Percentiles rank a stretch among this genome's conserved stretches.
Conservation (phyloP, 2,329 filamentous ascomycete species). For the Pyrenochaeta sp. region DNA sequence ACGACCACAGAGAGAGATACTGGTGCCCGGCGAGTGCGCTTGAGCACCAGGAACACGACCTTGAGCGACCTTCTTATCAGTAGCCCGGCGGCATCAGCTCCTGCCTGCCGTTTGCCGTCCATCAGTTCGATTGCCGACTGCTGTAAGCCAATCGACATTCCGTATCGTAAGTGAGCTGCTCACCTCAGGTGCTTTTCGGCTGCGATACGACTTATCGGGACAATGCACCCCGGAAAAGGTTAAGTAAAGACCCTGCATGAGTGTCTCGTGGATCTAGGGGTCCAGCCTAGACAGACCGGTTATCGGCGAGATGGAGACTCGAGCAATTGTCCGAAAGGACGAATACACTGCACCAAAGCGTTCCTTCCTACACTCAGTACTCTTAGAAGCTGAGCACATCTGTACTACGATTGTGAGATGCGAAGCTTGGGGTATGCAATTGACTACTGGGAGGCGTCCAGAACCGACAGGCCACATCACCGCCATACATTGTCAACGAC, state of each 20-base stretch:
- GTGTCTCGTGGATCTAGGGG: slow-evolving; percentile 13
- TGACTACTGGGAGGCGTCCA: not conserved
- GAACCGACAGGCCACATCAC: slow-evolving; percentile 4
- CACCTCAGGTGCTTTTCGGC: not conserved
- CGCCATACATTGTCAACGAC: slow-evolving; percentile 2
- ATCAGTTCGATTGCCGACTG: not conserved
- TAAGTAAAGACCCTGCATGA: slow-evolving; percentile 10
- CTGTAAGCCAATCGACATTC: not conserved
- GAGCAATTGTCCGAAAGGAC: not conserved
- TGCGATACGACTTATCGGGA: slow-evolving; percentile 8
- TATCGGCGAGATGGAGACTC: slow-evolving; percentile 11
- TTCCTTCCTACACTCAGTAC: not conserved
- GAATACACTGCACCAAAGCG: not conserved
- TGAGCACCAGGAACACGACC: not conserved
- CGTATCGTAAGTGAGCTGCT: not conserved
- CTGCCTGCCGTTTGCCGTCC: not conserved
- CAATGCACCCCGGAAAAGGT: slow-evolving; percentile 1
- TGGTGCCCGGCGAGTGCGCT: not conserved
- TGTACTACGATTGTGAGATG: not conserved
- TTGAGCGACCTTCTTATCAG: not conserved
- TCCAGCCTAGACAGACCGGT: slow-evolving; percentile 17
- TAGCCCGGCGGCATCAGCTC: not conserved
- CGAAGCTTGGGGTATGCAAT: not conserved
- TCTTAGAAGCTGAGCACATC: not conserved
- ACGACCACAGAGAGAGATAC: not conserved